A percentile compares a stretch with the other conserved stretches of the same genome.
These are phyloP conservation scores for Phoma sp. DNA, from an alignment of 2,329 filamentous ascomycete genomes.

Conservation along the genomic window DNA sequence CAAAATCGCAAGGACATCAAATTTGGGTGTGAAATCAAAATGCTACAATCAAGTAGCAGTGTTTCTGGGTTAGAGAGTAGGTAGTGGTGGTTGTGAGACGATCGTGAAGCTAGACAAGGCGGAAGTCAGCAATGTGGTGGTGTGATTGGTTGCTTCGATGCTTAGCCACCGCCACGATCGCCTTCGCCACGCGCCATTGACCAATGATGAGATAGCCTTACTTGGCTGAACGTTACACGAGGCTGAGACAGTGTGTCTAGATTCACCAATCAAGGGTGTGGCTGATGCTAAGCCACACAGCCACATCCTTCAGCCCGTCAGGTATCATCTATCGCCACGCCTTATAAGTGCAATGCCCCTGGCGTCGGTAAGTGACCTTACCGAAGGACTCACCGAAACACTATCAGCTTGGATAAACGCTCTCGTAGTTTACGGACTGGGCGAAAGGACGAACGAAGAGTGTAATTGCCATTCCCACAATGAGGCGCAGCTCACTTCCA, in stretches of 20 bases:
- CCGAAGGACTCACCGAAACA: background rate
- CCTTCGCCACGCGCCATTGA: background rate
- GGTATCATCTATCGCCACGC: background rate
- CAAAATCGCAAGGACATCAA: background rate
- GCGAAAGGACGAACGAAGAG: background rate
- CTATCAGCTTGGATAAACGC: too few relatives aligned
- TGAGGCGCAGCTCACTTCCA: background rate
- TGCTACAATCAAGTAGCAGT: background rate
- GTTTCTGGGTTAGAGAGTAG: background rate
- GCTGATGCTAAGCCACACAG: constrained; percentile 5
- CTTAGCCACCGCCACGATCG: background rate
- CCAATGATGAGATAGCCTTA: background rate
- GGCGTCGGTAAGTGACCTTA: background rate
- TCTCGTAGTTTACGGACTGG: too few relatives aligned
- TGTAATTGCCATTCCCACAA: background rate
- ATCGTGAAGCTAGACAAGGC: constrained; percentile 1
- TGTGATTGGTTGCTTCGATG: background rate
- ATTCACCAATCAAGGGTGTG: background rate
- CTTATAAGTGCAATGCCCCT: background rate
- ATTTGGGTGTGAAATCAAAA: too few relatives aligned
- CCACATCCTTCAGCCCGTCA: background rate
- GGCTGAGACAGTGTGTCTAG: background rate
- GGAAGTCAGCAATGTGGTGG: background rate
- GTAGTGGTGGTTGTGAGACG: background rate
- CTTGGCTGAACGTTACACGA: background rate